phyloP scores from a whole-genome alignment of 1,284 basidiomycete species.

The Papiliotrema laurentii region DNA sequence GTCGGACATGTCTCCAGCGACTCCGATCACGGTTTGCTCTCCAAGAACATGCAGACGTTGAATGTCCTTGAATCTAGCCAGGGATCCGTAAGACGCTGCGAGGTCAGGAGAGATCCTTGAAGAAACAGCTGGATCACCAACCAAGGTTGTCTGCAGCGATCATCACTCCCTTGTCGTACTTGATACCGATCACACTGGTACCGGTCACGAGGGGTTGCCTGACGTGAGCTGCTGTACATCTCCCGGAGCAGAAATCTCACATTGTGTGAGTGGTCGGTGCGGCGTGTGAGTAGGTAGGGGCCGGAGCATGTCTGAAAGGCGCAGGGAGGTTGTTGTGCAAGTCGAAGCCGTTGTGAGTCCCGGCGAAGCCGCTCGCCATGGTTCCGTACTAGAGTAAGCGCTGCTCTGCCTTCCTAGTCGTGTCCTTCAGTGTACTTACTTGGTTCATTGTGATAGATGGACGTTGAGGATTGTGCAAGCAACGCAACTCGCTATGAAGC shows the following conservation, averaged over 20 bases:
- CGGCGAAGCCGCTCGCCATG: no score
- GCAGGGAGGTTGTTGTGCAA: constrained; percentile 6
- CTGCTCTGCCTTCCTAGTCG: no score
- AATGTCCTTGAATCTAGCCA: constrained; percentile 94
- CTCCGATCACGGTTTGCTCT: constrained; percentile 76
- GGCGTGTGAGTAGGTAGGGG: constrained; percentile 1
- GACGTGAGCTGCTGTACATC: not conserved
- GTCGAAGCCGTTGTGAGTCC: constrained; percentile 2
- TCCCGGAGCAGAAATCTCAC: constrained; percentile 6
- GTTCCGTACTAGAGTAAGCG: no score
- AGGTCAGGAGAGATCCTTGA: not conserved
- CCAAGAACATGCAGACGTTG: constrained; percentile 83
- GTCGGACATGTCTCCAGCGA: constrained; percentile 95
- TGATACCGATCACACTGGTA: constrained; percentile 88
- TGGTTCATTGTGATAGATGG: constrained; percentile 1
- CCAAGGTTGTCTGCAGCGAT: constrained; percentile 98
- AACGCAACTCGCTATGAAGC: not conserved
- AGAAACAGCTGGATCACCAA: constrained; percentile 38
- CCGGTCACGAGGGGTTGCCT: constrained; percentile 96
- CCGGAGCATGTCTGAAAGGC: constrained; percentile 3
- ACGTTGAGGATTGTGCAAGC: not conserved
- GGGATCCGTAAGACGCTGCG: constrained; percentile 93
- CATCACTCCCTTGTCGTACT: constrained; percentile 96
- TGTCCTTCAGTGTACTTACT: not conserved
- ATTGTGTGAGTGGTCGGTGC: constrained; percentile 17